Base-by-base conservation (phyloP, 163 green algal genomes). In the Volvox carteri region DNA sequence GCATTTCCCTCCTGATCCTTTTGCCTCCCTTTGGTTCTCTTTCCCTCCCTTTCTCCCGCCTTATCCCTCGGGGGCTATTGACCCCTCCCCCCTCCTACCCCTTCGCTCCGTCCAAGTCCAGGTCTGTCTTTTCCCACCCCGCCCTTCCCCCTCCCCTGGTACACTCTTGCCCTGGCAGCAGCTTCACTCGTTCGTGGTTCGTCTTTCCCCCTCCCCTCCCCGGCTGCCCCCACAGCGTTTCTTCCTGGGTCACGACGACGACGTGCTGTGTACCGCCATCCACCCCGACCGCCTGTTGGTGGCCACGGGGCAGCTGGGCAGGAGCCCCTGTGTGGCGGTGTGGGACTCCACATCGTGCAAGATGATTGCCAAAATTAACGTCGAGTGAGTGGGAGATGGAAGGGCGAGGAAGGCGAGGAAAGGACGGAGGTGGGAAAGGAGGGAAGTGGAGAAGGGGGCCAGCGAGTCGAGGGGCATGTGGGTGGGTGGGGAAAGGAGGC, bases 171-270 rank as follows among this genome's bases (percentile, higher is more conserved):
- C n/a, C n/a, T n/a, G n/a, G n/a, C n/a, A n/a, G n/a, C n/a, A n/a
- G n/a, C n/a, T n/a, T n/a, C n/a, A n/a, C n/a, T n/a, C n/a, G n/a
- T n/a, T n/a, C n/a, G n/a, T n/a, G n/a, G n/a, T n/a, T n/a, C 4
- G 2, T 48, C 56, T 44, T 37, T 14, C 8, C 18, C 41, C 58
- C 28, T 62, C 28, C 25, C 52, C 41, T 8, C 54, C 41, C 41
- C 58, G 16, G 5, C 58, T 48, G 16, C 39, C 33, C 35, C 58
- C 35, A 4, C 93, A 96, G 88, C 85, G 91, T 42, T 95, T 95
- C 84, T 96, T 96, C 92, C 76, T 91, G 48, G 92, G 85, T n/a
- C 94, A 96, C 73, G 91, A 96, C 78, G 92, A 96, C 85, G 94
- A 96, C 88, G 93, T 96, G 76, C 76, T 92, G 74, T 95, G 91